Evolutionary conservation across 495 filamentous ascomycete species (phyloP).

Genomic region (Apiosordaria backusii): DNA sequence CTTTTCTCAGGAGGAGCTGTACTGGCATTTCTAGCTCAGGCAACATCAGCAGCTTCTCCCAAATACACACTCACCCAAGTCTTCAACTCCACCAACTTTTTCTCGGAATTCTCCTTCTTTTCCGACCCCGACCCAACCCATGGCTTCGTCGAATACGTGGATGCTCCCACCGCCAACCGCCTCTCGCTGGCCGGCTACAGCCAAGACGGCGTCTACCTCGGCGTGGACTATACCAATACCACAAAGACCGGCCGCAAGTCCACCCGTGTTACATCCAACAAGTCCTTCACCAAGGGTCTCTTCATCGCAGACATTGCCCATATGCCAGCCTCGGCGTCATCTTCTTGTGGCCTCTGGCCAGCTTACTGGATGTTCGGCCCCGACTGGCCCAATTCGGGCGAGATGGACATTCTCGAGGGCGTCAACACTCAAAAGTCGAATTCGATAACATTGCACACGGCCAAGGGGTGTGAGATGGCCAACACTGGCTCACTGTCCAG

Average conservation of each 20-base stretch:
- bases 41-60: constrained; percentile 13
- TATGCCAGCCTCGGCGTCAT: constrained; percentile 59
- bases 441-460: constrained; percentile 72
- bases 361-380: constrained; percentile 69
- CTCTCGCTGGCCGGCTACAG: constrained; percentile 55
- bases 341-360: constrained; percentile 58
- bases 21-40: constrained; percentile 20
- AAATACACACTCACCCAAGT: constrained; percentile 43
- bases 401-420: constrained; percentile 92
- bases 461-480: constrained; percentile 55
- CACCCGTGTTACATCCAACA: constrained; percentile 65
- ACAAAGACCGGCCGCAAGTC: constrained; percentile 59
- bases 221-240: constrained; percentile 48
- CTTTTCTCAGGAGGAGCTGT: neutral
- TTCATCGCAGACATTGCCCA: constrained; percentile 72
- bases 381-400: constrained; percentile 74
- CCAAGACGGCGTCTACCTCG: constrained; percentile 49
- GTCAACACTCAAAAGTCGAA: constrained; percentile 66
- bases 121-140: constrained; percentile 58
- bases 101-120: constrained; percentile 55
- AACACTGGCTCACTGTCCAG: constrained; percentile 48
- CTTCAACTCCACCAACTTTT: constrained; percentile 54
- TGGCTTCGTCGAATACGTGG: constrained; percentile 66
- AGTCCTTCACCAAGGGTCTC: constrained; percentile 63
- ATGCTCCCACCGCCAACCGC: constrained; percentile 51